Evolutionary conservation across 345 rosid genomes (phyloP), one percentile per base, ranked within the genome.

Genomic region (Syzygium aqueum): DNA sequence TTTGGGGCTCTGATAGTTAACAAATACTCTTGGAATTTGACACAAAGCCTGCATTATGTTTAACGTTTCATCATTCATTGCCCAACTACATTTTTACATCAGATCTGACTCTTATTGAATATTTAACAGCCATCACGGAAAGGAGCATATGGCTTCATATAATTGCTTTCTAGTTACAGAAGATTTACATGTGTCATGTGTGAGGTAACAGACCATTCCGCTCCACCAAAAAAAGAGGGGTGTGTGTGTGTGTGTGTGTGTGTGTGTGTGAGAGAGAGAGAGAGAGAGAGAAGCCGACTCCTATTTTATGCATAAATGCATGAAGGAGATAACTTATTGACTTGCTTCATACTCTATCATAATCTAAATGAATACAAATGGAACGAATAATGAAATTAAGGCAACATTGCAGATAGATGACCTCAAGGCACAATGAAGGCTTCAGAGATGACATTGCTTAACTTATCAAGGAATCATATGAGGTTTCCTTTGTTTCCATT

Each of bases 241-340:
- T 17, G 43, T 28, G 77, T 15, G 11, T 65, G 77, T 9, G 4
- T 8, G 0, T 14, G 77, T 14, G 40, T 6, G 77, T 19, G 6
- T 28, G 43, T 4, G 40, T 0, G 12, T 1, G 2, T 0, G 2
- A 6, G 40, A 2, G 40, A 15, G 77, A 7, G 78, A 3, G 43
- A 8, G 77, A 8, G 30, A 59, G 77, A 65, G 46, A 33, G 63
- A 57, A 16, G 37, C 77, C 1, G 11, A 19, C 78, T 67, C 78
- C 10, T 30, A 30, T 16, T 16, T 37, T 9, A 17, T 33, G 80
- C 46, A 30, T 30, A 67, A 4, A 33, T 73, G 43, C 80, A 73
- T 33, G 1, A 73, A 73, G 80, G 46, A 33, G 80, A 73, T 33
- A 73, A 73, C 49, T 33, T 40, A 73, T 73, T 73, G 49, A 73